Evolutionary conservation across 352 stramenopile species (phyloP).

Genomic region (Phytopythium cucurbitacearum): DNA sequence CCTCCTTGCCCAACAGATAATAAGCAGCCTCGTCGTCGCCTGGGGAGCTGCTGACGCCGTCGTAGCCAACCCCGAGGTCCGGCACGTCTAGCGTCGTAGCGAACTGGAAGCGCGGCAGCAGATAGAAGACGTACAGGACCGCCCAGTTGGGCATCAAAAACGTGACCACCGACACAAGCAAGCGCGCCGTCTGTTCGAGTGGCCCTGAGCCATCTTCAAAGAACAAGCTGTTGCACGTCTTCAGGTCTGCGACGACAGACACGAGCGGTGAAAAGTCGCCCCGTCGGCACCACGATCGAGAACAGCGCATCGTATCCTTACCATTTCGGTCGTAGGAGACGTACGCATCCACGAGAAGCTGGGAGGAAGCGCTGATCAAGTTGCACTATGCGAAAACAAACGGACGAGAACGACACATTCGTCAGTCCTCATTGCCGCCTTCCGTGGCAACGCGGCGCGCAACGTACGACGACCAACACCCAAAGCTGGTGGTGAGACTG

Average conservation of each 20-base stretch:
- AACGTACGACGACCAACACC: constrained; percentile 54
- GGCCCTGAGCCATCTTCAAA: constrained; percentile 54
- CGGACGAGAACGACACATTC: not conserved
- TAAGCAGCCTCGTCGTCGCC: constrained; percentile 16
- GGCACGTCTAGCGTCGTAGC: constrained; percentile 52
- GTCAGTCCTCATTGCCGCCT: too few relatives aligned
- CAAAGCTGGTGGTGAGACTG: constrained; percentile 70
- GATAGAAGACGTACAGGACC: constrained; percentile 68
- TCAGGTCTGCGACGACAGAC: constrained; percentile 11
- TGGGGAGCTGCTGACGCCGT: constrained; percentile 10
- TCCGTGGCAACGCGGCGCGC: not conserved
- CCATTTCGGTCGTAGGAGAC: constrained; percentile 45
- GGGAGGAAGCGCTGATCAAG: constrained; percentile 49
- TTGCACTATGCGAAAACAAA: constrained; percentile 38
- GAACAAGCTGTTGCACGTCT: constrained; percentile 66
- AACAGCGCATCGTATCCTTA: constrained; percentile 12
- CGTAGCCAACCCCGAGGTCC: constrained; percentile 24
- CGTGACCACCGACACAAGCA: constrained; percentile 42
- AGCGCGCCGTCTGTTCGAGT: constrained; percentile 50
- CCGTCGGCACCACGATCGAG: not conserved
- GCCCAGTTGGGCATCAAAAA: constrained; percentile 66
- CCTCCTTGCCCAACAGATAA: constrained; percentile 16
- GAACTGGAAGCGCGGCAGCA: constrained; percentile 63
- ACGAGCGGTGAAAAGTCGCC: not conserved
- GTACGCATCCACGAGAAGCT: constrained; percentile 60